Conservation (phyloP, 306 rosid genomes). For the Trifolium subterraneum region DNA sequence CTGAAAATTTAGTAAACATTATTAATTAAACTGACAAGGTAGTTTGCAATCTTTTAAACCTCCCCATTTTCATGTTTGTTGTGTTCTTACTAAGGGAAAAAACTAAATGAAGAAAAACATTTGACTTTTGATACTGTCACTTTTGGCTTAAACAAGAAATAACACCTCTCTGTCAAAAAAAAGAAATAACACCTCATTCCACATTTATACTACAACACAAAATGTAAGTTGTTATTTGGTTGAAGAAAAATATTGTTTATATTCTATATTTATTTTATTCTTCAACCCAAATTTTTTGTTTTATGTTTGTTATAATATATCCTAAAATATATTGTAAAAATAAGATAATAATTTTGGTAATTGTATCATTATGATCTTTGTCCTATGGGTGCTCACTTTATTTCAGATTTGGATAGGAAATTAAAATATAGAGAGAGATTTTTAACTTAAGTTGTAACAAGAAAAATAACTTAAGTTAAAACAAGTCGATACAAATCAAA, state of each 20-base stretch:
- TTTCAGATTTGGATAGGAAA: too few relatives aligned
- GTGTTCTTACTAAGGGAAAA: slow-evolving; percentile 17
- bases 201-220: slow-evolving; percentile 16
- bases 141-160: slow-evolving; percentile 29
- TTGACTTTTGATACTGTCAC: slow-evolving; percentile 5
- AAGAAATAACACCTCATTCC: slow-evolving; percentile 23
- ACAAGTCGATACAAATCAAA: too few relatives aligned
- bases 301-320: too few relatives aligned
- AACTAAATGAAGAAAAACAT: not conserved
- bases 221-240: slow-evolving; percentile 1
- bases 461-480: too few relatives aligned
- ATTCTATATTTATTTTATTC: not conserved
- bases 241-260: not conserved
- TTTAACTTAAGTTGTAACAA: too few relatives aligned
- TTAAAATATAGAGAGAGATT: not conserved
- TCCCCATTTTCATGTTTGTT: slow-evolving; percentile 27
- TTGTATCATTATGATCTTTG: not conserved
- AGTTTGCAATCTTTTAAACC: slow-evolving; percentile 15
- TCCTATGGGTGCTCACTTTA: not conserved
- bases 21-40: slow-evolving; percentile 49
- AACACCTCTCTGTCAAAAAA: too few relatives aligned
- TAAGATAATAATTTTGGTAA: too few relatives aligned
- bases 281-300: too few relatives aligned
- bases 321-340: too few relatives aligned
- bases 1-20: slow-evolving; percentile 36